phyloP scores from a whole-genome alignment of 164 flowering plant genomes.

The Vitis amurensis region DNA sequence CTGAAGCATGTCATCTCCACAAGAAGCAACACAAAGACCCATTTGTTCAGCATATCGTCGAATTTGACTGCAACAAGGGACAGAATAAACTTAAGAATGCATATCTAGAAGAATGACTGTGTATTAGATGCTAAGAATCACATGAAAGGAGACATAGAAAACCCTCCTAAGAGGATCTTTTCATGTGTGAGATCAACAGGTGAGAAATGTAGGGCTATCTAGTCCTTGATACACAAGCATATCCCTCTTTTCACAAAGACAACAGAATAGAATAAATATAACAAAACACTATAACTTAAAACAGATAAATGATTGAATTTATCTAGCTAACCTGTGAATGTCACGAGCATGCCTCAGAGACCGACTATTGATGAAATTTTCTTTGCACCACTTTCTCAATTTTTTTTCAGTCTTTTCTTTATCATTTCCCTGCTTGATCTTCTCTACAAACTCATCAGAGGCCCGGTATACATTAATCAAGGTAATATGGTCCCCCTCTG shows the following conservation, averaged over 20 bases:
- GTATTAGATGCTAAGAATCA: no score
- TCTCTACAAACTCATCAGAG: constrained; percentile 65
- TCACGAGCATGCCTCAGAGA: constrained; percentile 87
- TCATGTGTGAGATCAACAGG: neutral
- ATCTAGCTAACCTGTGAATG: constrained; percentile 67
- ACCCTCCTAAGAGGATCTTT: neutral
- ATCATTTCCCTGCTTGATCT: constrained; percentile 34
- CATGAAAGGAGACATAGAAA: neutral
- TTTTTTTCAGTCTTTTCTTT: constrained; percentile 58
- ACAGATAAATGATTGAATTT: no score
- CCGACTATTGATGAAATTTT: constrained; percentile 79
- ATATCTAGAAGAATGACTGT: neutral
- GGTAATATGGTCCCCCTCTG: constrained; percentile 89
- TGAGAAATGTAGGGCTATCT: neutral
- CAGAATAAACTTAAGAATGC: neutral
- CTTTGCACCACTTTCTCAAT: constrained; percentile 86
- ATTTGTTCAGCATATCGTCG: constrained; percentile 68
- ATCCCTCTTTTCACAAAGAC: neutral
- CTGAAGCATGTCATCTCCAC: constrained; percentile 83
- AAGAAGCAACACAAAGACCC: constrained; percentile 73
- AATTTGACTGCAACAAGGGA: constrained; percentile 69
- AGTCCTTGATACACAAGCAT: no score
- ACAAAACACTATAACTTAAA: neutral
- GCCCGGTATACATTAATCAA: constrained; percentile 77
- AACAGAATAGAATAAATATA: neutral